phyloP scores from a whole-genome alignment of 441 rosid genomes.

The Hura crepitans region DNA sequence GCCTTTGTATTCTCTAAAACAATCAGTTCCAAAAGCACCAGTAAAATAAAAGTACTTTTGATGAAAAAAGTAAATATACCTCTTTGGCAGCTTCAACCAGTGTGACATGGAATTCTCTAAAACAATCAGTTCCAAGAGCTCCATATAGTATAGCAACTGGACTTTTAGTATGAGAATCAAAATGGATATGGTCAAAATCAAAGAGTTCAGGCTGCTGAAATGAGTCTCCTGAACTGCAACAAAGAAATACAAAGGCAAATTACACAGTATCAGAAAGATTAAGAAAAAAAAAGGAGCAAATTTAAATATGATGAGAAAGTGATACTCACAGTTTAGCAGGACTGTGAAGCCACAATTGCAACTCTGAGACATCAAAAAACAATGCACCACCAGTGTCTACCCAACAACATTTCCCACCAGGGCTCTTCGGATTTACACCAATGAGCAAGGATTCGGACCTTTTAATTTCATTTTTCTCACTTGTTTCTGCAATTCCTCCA shows the following conservation, averaged over 20 bases:
- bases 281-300: slow-evolving; percentile 7
- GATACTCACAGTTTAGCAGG: slow-evolving; percentile 49
- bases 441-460: slow-evolving; percentile 49
- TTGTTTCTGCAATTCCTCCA: slow-evolving; percentile 25
- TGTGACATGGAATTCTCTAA: slow-evolving; percentile 64
- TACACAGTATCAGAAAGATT: too few species aligned
- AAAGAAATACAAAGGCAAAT: slow-evolving; percentile 13
- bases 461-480: slow-evolving; percentile 29
- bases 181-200: slow-evolving; percentile 88
- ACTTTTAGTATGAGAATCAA: slow-evolving; percentile 53
- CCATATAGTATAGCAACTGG: slow-evolving; percentile 84
- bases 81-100: slow-evolving; percentile 71
- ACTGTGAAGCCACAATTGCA: slow-evolving; percentile 56
- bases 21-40: slow-evolving; percentile 91
- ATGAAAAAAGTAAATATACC: too few species aligned
- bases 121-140: slow-evolving; percentile 91
- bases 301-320: slow-evolving; percentile 17
- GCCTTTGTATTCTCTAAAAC: slow-evolving; percentile 78
- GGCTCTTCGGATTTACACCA: slow-evolving; percentile 50
- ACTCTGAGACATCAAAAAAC: slow-evolving; percentile 68
- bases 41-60: slow-evolving; percentile 5
- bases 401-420: slow-evolving; percentile 88
- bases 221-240: slow-evolving; percentile 51
- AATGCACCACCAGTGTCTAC: slow-evolving; percentile 80
- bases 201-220: slow-evolving; percentile 85